Conservation (phyloP, 805 yeast species). For the Kodamaea laetipori region DNA sequence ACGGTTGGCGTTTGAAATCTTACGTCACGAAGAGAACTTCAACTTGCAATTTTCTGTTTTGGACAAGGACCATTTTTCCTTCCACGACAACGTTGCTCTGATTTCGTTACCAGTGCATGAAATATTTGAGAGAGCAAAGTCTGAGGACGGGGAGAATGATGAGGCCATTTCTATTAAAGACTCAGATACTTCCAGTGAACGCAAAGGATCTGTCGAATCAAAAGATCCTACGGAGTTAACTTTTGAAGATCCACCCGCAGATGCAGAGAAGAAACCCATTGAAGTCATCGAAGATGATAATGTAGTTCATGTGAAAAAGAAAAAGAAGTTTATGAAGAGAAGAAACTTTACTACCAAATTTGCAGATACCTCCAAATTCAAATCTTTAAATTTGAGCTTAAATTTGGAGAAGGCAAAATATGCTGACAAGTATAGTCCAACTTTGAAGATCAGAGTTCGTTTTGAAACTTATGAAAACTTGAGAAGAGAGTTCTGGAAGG, state of each 20-base stretch:
- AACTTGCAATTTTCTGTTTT: slow-evolving; percentile 70
- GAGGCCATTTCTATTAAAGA: not conserved
- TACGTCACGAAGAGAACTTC: slow-evolving; percentile 63
- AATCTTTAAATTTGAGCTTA: slow-evolving; percentile 42
- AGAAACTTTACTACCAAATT: slow-evolving; percentile 30
- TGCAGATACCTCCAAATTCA: slow-evolving; percentile 44
- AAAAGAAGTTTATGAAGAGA: slow-evolving; percentile 31
- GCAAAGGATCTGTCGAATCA: not conserved
- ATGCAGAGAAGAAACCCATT: slow-evolving; percentile 10
- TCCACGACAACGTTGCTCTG: slow-evolving; percentile 79
- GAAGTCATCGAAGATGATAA: slow-evolving; percentile 31
- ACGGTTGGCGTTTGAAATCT: slow-evolving; percentile 74
- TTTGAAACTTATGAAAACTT: slow-evolving; percentile 67
- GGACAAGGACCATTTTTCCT: slow-evolving; percentile 83
- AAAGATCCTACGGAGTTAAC: not conserved
- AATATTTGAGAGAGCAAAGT: slow-evolving; percentile 30
- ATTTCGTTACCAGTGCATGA: slow-evolving; percentile 58
- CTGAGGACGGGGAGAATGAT: not conserved
- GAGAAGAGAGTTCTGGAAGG: slow-evolving; percentile 69
- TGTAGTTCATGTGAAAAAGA: slow-evolving; percentile 30
- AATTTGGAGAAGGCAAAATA: slow-evolving; percentile 33
- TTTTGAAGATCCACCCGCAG: not conserved
- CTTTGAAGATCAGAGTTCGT: slow-evolving; percentile 58
- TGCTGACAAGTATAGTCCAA: slow-evolving; percentile 49
- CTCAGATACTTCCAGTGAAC: not conserved